Evolutionary conservation across 768 basidiomycete species (phyloP).

Genomic region (Psilocybe azurescens): DNA sequence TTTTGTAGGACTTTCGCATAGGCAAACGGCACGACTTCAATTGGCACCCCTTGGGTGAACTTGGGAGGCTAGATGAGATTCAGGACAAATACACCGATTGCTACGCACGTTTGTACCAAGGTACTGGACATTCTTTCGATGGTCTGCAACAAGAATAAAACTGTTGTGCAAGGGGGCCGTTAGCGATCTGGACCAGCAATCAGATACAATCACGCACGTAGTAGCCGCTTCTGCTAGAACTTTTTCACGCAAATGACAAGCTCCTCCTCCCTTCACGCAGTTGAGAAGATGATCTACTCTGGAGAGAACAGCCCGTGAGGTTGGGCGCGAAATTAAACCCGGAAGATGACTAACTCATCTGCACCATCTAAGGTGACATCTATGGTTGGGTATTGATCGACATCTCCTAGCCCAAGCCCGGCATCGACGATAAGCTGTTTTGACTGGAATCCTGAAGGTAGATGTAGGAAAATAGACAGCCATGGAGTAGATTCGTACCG

Average conservation of each 20-base stretch:
- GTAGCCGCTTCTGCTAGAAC: slow-evolving; percentile 95
- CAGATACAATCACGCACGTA: slow-evolving; percentile 54
- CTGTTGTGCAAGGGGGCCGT: slow-evolving; percentile 36
- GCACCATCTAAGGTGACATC: slow-evolving; percentile 99
- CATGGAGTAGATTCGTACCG: slow-evolving; percentile 44
- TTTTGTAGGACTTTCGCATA: slow-evolving; percentile 86
- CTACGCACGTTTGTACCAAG: slow-evolving; percentile 81
- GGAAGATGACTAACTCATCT: slow-evolving; percentile 74
- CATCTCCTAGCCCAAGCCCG: slow-evolving; percentile 81
- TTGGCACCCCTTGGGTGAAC: slow-evolving; percentile 90
- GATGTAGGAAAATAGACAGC: slow-evolving; percentile 6
- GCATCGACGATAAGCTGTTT: slow-evolving; percentile 91
- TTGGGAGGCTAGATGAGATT: slow-evolving; percentile 30
- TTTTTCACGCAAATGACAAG: slow-evolving; percentile 96
- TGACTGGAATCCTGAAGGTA: slow-evolving; percentile 81
- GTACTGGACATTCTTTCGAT: slow-evolving; percentile 86
- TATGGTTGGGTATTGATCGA: slow-evolving; percentile 85
- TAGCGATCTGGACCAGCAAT: neutral
- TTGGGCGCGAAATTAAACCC: neutral
- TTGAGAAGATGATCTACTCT: slow-evolving; percentile 89
- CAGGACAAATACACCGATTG: neutral
- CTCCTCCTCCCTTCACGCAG: slow-evolving; percentile 97
- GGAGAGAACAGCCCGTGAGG: slow-evolving; percentile 5
- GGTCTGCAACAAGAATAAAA: slow-evolving; percentile 93
- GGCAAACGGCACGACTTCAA: slow-evolving; percentile 97